Base-by-base conservation (phyloP, 164 flowering plant genomes). In the Pachysandra terminalis region DNA sequence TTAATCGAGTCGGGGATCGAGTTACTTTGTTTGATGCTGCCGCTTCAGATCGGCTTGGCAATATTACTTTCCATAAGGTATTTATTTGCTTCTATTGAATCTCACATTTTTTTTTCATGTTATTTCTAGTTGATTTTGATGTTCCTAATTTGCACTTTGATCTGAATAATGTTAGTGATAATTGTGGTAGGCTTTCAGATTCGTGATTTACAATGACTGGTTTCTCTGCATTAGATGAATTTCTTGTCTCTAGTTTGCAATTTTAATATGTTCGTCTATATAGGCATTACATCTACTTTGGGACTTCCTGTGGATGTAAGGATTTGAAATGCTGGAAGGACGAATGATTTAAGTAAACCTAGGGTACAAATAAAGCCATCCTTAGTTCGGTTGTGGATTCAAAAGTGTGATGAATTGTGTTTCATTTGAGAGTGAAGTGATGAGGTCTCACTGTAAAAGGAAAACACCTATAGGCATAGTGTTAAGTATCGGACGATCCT, bases 31-130 rank as follows among this genome's bases (percentile, higher is more conserved):
- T 90, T 68, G 93, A 86, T n/a, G 99, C 97, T 0, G 99, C 87
- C 0, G 93, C 87, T 0, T 96, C 99, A 3, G 99, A 96, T 83
- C 85, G 70, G 41, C 56, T 75, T 7, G 98, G 99, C 60, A 90
- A 90, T 58, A 89, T 93, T 60, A 92, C 98, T 1, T 87, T 96
- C 65, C 96, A 96, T 55, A 96, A 96, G 98, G 98, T 93, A 70
- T 21, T 53, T 71, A 21, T 54, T 13, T 4, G 15, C 2, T 41
- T 69, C 9, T n/a, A n/a, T 22, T 21, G 6, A 14, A 22, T 61
- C 19, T 9, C 57, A 41, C 3, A 48, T 21, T 21, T 14, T 21
- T 19, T 14, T 15, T 10, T 55, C 35, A 26, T 22, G 21, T n/a
- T 32, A 3, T 32, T 23, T 12, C 21, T 28, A 21, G 14, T 45